Conservation (phyloP, 2,329 filamentous ascomycete genomes). For the Ophiosphaerella narmari region DNA sequence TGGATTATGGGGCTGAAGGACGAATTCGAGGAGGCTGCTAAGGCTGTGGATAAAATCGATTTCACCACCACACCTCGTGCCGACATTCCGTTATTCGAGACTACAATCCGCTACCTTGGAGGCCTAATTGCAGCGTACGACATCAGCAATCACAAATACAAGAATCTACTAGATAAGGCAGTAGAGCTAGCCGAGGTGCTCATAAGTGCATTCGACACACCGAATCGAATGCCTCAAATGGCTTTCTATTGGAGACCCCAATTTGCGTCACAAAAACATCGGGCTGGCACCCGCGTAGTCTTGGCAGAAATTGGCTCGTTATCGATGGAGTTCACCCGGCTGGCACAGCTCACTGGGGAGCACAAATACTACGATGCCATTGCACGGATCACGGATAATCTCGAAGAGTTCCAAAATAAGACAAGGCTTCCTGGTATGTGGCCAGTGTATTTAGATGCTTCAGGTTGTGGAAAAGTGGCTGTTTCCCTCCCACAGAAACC, state of each 20-base stretch:
- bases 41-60: slow-evolving; percentile 63
- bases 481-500: slow-evolving; percentile 29
- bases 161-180: slow-evolving; percentile 64
- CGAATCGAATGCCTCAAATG: slow-evolving; percentile 67
- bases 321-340: slow-evolving; percentile 55
- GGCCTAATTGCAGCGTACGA: slow-evolving; percentile 73
- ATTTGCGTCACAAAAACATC: slow-evolving; percentile 45
- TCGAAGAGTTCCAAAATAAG: slow-evolving; percentile 51
- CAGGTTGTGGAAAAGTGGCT: slow-evolving; percentile 41
- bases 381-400: slow-evolving; percentile 50
- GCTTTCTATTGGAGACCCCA: slow-evolving; percentile 61
- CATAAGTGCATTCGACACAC: slow-evolving; percentile 70
- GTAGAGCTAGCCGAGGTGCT: slow-evolving; percentile 67
- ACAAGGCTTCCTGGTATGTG: slow-evolving; percentile 56
- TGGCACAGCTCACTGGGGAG: slow-evolving; percentile 54
- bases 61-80: slow-evolving; percentile 59
- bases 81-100: slow-evolving; percentile 71
- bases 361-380: slow-evolving; percentile 55
- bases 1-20: slow-evolving; percentile 72
- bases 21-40: slow-evolving; percentile 68
- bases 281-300: slow-evolving; percentile 48
- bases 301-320: slow-evolving; percentile 56
- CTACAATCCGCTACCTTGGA: slow-evolving; percentile 72
- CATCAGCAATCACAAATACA: slow-evolving; percentile 59
- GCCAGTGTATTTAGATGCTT: slow-evolving; percentile 52